Percentiles rank a stretch among this genome's conserved stretches.
Evolutionary conservation across 2,329 filamentous ascomycete genomes (phyloP).

Genomic region (Emergomyces africanus): DNA sequence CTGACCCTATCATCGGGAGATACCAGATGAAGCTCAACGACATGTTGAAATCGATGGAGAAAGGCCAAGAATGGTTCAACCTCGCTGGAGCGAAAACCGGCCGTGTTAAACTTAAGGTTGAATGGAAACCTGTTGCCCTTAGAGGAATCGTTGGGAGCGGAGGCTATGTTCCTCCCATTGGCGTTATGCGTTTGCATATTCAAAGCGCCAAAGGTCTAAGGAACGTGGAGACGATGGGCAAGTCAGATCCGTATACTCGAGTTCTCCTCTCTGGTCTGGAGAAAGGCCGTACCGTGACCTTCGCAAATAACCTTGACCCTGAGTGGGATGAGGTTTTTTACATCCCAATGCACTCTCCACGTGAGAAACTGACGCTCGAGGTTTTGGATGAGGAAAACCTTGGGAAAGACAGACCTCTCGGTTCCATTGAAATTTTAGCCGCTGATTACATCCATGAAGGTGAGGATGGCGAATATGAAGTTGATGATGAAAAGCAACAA

Average conservation of each 20-base stretch:
- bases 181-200: slow-evolving; percentile 91
- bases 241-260: slow-evolving; percentile 89
- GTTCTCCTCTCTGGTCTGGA: slow-evolving; percentile 82
- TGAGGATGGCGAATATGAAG: slow-evolving; percentile 66
- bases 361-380: slow-evolving; percentile 76
- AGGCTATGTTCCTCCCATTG: slow-evolving; percentile 85
- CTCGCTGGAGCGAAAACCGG: slow-evolving; percentile 69
- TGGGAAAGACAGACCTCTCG: slow-evolving; percentile 79
- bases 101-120: slow-evolving; percentile 75
- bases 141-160: slow-evolving; percentile 64
- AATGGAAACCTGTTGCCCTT: slow-evolving; percentile 91
- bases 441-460: slow-evolving; percentile 68
- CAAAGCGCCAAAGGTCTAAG: slow-evolving; percentile 68
- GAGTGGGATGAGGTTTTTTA: slow-evolving; percentile 96
- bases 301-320: slow-evolving; percentile 88
- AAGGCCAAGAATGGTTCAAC: slow-evolving; percentile 95
- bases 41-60: slow-evolving; percentile 77
- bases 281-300: slow-evolving; percentile 86
- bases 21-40: slow-evolving; percentile 96
- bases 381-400: slow-evolving; percentile 95
- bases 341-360: slow-evolving; percentile 70
- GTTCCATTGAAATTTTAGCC: slow-evolving; percentile 62
- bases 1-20: slow-evolving; percentile 74
- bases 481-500: slow-evolving; percentile 61
- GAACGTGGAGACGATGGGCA: slow-evolving; percentile 90